Evolutionary conservation across 495 filamentous ascomycete genomes (phyloP), one percentile per base, ranked within the genome.

Genomic region (Talaromyces liani): DNA sequence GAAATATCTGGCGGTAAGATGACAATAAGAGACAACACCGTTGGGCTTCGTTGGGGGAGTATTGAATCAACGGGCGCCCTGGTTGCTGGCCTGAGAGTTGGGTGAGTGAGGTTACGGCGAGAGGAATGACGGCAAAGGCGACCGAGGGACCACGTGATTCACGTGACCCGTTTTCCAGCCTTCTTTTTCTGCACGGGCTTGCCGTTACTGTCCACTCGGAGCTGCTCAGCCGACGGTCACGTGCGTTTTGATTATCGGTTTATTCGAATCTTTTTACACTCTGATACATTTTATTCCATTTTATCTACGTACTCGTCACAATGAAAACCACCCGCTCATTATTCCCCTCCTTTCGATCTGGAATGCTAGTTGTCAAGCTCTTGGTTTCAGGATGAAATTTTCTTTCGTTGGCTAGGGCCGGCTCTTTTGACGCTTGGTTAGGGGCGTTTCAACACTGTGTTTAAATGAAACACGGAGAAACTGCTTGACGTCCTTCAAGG

Each of bases 401-500:
- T 16, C 14, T 41, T n/a, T 41, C 36, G 16, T 16, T 16, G 16
- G n/a, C 45, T 27, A 27, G 27, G 27, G 27, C 27, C 27, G 27
- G 27, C 27, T 20, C 41, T 20, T 49, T 49, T 20, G 45, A 49
- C 9, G 36, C n/a, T 49, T 49, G n/a, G 25, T 20, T 20, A 24
- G 33, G 10, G 10, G 10, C 33, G 33, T 31, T 31, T 31, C 29
- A 31, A 31, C 29, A 31, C 5, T 9, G 33, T 2, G 33, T 36
- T 10, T 36, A 36, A 10, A 9, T 36, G 49, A 53, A 25, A 53
- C 18, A 24, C 22, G 49, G 20, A 55, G 25, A 29, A 29, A 4
- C 22, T 1, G n/a, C 51, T 14, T 55, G n/a, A 9, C 14, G 22
- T 4, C 10, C 56, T 39, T 74, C 68, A 78, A 4, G 74, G 71